Percentiles rank a stretch among this genome's conserved stretches.
Conservation (phyloP, 2,329 filamentous ascomycete species). For the Fonsecaea erecta region DNA sequence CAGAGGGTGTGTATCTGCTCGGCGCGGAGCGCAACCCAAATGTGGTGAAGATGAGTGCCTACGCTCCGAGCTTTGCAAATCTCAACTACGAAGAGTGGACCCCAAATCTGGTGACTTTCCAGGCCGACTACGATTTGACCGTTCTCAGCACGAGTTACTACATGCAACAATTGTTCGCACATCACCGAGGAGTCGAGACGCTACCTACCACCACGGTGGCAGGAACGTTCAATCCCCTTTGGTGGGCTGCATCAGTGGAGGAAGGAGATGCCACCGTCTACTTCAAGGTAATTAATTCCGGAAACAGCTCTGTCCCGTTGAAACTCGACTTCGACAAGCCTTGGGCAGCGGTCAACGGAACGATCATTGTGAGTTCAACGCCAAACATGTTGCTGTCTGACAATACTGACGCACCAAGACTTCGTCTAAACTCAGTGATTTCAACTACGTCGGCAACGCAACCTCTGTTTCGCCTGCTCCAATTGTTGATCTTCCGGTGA, state of each 20-base stretch:
- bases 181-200: constrained; percentile 41
- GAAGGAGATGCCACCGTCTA: constrained; percentile 21
- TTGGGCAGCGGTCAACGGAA: no score
- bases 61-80: no score
- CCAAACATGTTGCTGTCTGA: no score
- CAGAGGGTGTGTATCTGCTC: no score
- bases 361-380: no score
- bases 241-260: constrained; percentile 29
- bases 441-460: no score
- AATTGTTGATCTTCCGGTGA: no score
- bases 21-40: no score
- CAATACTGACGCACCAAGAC: no score
- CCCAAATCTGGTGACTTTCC: constrained; percentile 44
- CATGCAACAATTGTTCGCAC: constrained; percentile 45
- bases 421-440: no score
- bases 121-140: constrained; percentile 39
- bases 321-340: background rate
- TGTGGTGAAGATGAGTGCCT: no score
- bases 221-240: constrained; percentile 32
- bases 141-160: constrained; percentile 45
- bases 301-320: constrained; percentile 33
- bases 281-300: constrained; percentile 33
- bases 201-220: constrained; percentile 40
- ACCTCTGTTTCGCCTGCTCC: no score
- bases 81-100: constrained; percentile 33